Evolutionary conservation across 345 rosid genomes (phyloP), one percentile per base, ranked within the genome.

Genomic region (Heritiera fomes): DNA sequence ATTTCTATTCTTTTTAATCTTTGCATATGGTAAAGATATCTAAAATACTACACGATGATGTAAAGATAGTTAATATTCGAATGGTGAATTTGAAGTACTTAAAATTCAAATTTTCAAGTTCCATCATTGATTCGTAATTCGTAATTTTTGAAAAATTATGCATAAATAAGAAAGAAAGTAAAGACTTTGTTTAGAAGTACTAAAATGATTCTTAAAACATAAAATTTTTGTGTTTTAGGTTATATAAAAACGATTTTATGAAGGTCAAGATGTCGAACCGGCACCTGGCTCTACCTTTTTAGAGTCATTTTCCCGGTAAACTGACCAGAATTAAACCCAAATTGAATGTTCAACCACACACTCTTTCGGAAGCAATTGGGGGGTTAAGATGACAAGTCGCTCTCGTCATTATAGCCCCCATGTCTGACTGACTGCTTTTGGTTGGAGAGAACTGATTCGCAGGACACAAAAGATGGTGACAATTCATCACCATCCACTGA

Each of bases 391-490:
- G 97, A 90, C 67, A 85, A 56, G 98, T 95, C 98, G 81, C 90
- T 85, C 90, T 95, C 98, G 81, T 83, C 87, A 89, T 89, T 80
- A 90, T 84, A 85, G 84, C 92, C 18, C 18, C 56, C 81, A 79
- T 87, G 84, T 81, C 89, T 87, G 91, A 86, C 90, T 89, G 87
- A 86, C 90, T 89, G 87, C 89, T 83, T 89, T 86, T 86, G 83
- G 80, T 11, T 74, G 71, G 66, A 76, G 80, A 77, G 87, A 88
- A 86, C 90, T 83, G 89, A 91, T 87, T 90, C 90, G 83, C 86
- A 91, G 91, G 89, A 90, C 90, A 63, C 74, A 43, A 30, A 28
- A 58, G 94, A 89, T 20, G 58, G 86, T 56, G 92, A 91, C 95
- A 59, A 89, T 82, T 91, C 91, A 89, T 87, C 85, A 20, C 93